Base-by-base conservation (phyloP, 1,284 basidiomycete species). In the Cryptococcus sp. region DNA sequence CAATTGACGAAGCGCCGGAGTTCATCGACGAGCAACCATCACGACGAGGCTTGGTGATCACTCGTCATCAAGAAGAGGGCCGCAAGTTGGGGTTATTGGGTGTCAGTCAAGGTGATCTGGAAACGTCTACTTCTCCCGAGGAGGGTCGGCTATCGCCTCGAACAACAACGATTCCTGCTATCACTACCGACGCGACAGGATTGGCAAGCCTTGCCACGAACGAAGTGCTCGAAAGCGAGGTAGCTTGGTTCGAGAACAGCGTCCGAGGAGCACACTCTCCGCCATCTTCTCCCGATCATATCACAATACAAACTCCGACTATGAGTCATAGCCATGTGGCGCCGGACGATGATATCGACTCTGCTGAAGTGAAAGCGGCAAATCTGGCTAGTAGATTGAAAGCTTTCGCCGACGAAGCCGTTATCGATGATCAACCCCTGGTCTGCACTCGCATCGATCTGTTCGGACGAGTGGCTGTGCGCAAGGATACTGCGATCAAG, bases 381-480 rank as follows among this genome's bases (percentile, higher is more conserved):
- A 75, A 70, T 61, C 56, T 66, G 19, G 54, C 54, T 20, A 59
- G 61, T 35, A 56, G 74, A 13, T 61, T 77, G 0, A 49, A 65
- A 41, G 66, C 69, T 0, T 77, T 77, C 57, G 57, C 68, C 1
- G 52, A 62, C 5, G 54, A 64, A 5, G 56, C 56, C 5, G 50
- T 61, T 1, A 53, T 57, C 20, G 53, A 57, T 7, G 62, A 65
- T 17, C 68, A 73, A 48, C 69, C 71, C 0, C 69, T 77, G 67
- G 65, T 74, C 44, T 72, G 69, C 38, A 75, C 73, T 22, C 65
- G 71, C 4, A 68, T 77, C 42, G 70, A 74, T 41, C 59, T 65
- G 60, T 67, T 72, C 27, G 69, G 70, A n/a, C 63, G 75, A 22
- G 72, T 77, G 4, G 75, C 75, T 1, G 68, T 77, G 16, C 62